phyloP scores from a whole-genome alignment of 73 alveolate genomes.

The Effrenium voratum region DNA sequence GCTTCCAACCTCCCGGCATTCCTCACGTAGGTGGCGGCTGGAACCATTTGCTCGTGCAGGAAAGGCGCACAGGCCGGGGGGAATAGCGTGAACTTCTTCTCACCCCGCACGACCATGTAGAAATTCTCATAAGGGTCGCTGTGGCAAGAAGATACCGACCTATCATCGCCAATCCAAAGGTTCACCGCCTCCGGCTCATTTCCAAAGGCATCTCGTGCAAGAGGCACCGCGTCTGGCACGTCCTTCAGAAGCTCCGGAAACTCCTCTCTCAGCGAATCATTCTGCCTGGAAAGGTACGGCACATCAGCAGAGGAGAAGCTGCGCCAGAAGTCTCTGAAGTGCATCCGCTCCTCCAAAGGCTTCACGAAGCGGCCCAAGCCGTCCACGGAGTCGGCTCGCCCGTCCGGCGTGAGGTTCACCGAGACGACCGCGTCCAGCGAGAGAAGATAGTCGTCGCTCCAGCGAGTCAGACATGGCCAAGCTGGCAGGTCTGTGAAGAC shows the following conservation, averaged over 20 bases:
- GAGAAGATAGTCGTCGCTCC: not conserved
- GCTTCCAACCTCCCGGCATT: not conserved
- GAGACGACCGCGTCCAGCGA: not conserved
- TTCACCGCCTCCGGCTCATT: conserved; percentile 45
- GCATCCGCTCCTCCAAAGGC: conserved; percentile 44
- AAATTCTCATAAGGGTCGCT: conserved; percentile 49
- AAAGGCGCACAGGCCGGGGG: conserved; percentile 76
- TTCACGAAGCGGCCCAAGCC: not conserved
- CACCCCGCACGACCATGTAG: conserved; percentile 67
- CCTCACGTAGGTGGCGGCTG: not conserved
- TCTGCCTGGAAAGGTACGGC: conserved; percentile 36
- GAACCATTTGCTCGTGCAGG: conserved; percentile 17
- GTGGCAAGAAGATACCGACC: conserved; percentile 54
- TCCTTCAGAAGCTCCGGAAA: conserved; percentile 23
- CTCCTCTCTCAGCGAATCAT: conserved; percentile 43
- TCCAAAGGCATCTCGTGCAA: conserved; percentile 27
- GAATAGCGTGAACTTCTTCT: conserved; percentile 27
- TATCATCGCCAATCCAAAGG: not conserved
- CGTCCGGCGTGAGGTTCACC: conserved; percentile 63
- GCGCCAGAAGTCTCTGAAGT: not conserved
- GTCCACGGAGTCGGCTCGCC: conserved; percentile 48
- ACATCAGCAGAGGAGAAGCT: not conserved
- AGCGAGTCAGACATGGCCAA: not conserved
- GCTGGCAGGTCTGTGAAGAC: conserved; percentile 15
- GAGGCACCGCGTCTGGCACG: not conserved